These are phyloP conservation scores for Hirschioporus abietinus DNA, from an alignment of 768 basidiomycete species.

Conservation along the genomic window DNA sequence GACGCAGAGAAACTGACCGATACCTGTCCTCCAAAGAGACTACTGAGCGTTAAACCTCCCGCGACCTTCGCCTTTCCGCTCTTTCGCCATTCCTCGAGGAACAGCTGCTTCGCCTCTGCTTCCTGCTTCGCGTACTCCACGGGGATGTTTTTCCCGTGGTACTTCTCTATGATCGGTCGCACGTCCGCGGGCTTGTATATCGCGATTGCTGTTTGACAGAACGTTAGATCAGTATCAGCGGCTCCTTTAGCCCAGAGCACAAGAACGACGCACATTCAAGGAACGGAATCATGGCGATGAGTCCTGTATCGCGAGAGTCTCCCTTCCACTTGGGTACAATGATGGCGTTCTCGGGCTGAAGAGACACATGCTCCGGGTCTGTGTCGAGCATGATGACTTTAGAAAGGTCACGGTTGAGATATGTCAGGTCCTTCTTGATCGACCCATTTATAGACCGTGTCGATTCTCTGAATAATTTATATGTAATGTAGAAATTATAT, in stretches of 20 bases:
- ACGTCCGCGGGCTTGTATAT: slow-evolving; percentile 88
- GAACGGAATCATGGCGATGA: slow-evolving; percentile 94
- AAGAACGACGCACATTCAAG: slow-evolving; percentile 63
- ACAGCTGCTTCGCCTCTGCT: slow-evolving; percentile 69
- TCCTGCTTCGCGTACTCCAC: slow-evolving; percentile 87
- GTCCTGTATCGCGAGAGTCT: slow-evolving; percentile 63
- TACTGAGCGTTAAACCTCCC: slow-evolving; percentile 39
- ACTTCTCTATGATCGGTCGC: slow-evolving; percentile 79
- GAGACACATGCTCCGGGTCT: slow-evolving; percentile 63
- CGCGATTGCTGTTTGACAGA: slow-evolving; percentile 62
- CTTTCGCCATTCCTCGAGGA: slow-evolving; percentile 77
- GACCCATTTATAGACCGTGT: slow-evolving; percentile 79
- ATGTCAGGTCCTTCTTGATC: slow-evolving; percentile 92
- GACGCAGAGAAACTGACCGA: neutral
- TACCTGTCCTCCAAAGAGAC: slow-evolving; percentile 32
- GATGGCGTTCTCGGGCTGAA: slow-evolving; percentile 88
- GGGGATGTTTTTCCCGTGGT: slow-evolving; percentile 84
- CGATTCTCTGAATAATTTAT: slow-evolving; percentile 89
- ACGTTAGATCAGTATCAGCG: neutral
- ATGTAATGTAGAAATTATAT: slow-evolving; percentile 83
- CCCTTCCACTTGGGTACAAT: slow-evolving; percentile 86
- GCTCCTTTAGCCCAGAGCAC: neutral
- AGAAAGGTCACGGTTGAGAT: slow-evolving; percentile 88
- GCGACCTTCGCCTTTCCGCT: slow-evolving; percentile 33
- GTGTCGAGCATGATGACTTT: slow-evolving; percentile 89